Base-by-base conservation (phyloP, 345 rosid genomes). In the Turnera subulata region DNA sequence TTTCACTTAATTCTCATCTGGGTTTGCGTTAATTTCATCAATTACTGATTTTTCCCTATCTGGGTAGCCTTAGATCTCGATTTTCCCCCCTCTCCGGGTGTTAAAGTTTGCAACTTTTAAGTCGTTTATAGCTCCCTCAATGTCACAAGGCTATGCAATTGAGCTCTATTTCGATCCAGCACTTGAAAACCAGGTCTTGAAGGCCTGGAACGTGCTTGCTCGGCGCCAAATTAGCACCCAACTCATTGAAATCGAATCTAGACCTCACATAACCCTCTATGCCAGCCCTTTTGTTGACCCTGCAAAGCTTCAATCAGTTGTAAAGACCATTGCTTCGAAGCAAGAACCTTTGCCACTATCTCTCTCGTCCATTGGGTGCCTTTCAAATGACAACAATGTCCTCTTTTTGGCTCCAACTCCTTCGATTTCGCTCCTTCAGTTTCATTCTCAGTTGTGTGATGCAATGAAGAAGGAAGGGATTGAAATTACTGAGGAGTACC, bases 111-210 rank as follows among this genome's bases (percentile, higher is more conserved):
- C 16, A 39, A 6, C 11, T 19, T 6, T 19, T 20, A 2, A 1
- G 15, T 32, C 16, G 25, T 37, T 16, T 29, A 16, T 17, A 24
- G 9, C 13, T 16, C 6, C 15, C 35, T 61, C 66, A 24, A 70
- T 70, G 75, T 70, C 70, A 42, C 62, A 82, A 61, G 89, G 90
- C 14, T 88, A 74, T 75, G 84, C 96, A 47, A 84, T 94, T 75
- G 97, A 94, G 82, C 96, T 94, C 29, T 94, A 90, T 58, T 90
- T 94, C 76, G 99, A 94, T 55, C 95, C 97, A 0, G 96, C 97
- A 0, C 90, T 90, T 1, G 99, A 94, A 61, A 94, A 94, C 76
- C 99, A 94, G 76, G 95, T 88, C 46, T 64, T 88, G 68, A 90
- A 94, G 80, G 92, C 97, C 46, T 94, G 97, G 96, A 94, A 94